Percentiles rank a stretch among this genome's conserved stretches.
These are phyloP conservation scores for Wickerhamomyces ciferrii DNA, from an alignment of 805 yeast species.

Conservation along the genomic window DNA sequence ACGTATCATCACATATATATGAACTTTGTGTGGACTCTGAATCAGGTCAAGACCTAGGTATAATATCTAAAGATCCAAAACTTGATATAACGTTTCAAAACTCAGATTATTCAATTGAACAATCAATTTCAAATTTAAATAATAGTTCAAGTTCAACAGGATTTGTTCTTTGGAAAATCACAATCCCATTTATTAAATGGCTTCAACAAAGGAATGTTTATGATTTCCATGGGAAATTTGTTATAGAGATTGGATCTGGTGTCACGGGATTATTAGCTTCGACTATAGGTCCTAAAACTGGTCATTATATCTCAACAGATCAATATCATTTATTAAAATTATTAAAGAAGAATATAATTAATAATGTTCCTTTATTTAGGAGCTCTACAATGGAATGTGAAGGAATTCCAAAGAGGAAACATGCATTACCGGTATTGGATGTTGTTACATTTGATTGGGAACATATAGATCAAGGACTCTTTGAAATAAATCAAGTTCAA, in stretches of 20 bases:
- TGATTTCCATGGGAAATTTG: slow-evolving; percentile 15
- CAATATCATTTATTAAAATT: slow-evolving; percentile 50
- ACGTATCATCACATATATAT: slow-evolving; percentile 13
- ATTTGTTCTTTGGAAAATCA: slow-evolving; percentile 55
- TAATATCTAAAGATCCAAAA: slow-evolving; percentile 16
- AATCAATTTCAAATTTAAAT: slow-evolving; percentile 26
- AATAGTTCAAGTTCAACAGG: slow-evolving; percentile 48
- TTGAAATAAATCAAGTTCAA: slow-evolving; percentile 13
- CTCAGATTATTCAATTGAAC: slow-evolving; percentile 21
- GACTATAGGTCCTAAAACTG: slow-evolving; percentile 28
- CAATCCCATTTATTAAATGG: slow-evolving; percentile 51
- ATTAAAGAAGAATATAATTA: slow-evolving; percentile 37
- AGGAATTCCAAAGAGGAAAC: slow-evolving; percentile 1
- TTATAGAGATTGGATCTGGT: slow-evolving; percentile 63
- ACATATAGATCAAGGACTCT: slow-evolving; percentile 28
- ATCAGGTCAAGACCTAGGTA: slow-evolving; percentile 18
- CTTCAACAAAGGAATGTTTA: slow-evolving; percentile 20
- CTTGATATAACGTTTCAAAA: slow-evolving; percentile 15
- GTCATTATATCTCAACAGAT: slow-evolving; percentile 49
- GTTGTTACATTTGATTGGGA: slow-evolving; percentile 64
- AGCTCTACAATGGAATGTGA: slow-evolving; percentile 18
- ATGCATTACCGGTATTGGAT: slow-evolving; percentile 25
- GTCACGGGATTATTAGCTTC: slow-evolving; percentile 46
- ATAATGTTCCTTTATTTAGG: slow-evolving; percentile 27
- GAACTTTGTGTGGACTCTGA: slow-evolving; percentile 10